These are phyloP conservation scores for Plantago ovata DNA, from an alignment of 257 asterid genomes.

Conservation along the genomic window DNA sequence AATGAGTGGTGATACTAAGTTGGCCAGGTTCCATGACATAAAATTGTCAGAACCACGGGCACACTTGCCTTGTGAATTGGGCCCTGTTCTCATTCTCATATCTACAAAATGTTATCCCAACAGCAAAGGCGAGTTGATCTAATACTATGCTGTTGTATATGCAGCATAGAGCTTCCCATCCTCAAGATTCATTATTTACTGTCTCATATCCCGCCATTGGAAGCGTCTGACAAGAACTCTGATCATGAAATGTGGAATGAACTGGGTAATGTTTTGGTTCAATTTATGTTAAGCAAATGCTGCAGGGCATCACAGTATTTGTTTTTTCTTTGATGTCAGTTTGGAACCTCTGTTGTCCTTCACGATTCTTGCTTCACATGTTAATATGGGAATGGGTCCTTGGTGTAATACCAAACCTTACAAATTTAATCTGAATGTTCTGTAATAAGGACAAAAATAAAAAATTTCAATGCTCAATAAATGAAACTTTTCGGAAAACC, in stretches of 20 bases:
- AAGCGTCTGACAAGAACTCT: conserved; percentile 39
- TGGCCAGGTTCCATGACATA: too few relatives aligned
- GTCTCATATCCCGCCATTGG: conserved; percentile 51
- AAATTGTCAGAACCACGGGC: too few relatives aligned
- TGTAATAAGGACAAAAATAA: not conserved
- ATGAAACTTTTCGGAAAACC: not conserved
- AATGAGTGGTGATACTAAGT: too few relatives aligned
- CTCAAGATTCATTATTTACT: conserved; percentile 60
- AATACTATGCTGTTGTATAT: conserved; percentile 20
- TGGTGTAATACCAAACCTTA: not conserved
- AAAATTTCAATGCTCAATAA: not conserved
- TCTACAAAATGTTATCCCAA: too few relatives aligned
- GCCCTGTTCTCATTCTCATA: too few relatives aligned
- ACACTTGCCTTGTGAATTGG: too few relatives aligned
- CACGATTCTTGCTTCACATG: conserved; percentile 9
- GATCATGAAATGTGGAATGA: conserved; percentile 59
- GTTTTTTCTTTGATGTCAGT: not conserved
- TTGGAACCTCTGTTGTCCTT: not conserved
- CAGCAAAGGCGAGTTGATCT: too few relatives aligned
- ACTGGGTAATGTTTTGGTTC: conserved; percentile 38
- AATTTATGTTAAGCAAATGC: too few relatives aligned
- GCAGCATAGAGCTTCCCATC: conserved; percentile 64
- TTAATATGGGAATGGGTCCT: conserved; percentile 5
- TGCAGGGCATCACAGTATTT: too few relatives aligned
- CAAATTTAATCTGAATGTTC: not conserved